phyloP scores from a whole-genome alignment of 2,329 filamentous ascomycete genomes.

The Venturia pyrina region DNA sequence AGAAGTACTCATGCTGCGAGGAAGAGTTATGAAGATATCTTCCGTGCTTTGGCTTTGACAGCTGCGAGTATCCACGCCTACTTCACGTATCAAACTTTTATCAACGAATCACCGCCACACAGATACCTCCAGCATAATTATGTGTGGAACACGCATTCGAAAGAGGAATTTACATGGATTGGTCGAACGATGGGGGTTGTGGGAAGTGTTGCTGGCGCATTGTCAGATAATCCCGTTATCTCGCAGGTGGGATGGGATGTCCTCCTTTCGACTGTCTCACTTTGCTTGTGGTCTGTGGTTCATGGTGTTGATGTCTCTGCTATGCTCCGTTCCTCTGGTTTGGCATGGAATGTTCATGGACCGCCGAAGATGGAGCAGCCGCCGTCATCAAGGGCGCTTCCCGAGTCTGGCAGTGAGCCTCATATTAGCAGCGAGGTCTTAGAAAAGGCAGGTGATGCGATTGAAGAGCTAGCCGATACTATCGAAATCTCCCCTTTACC shows the following conservation, averaged over 20 bases:
- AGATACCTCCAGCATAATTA: slow-evolving; percentile 21
- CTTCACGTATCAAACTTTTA: neutral
- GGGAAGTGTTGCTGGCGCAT: slow-evolving; percentile 38
- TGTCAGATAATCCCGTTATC: slow-evolving; percentile 48
- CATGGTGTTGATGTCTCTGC: slow-evolving; percentile 41
- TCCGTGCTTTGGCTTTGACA: neutral
- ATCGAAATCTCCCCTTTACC: neutral
- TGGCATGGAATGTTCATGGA: slow-evolving; percentile 20
- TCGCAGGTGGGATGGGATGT: slow-evolving; percentile 50
- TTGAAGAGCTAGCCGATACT: neutral
- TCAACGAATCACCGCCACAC: slow-evolving; percentile 2
- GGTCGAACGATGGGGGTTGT: slow-evolving; percentile 38
- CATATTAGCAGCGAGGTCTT: neutral
- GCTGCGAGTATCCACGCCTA: neutral
- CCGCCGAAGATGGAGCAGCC: too few relatives aligned
- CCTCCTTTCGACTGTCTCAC: slow-evolving; percentile 41
- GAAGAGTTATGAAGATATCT: slow-evolving; percentile 8
- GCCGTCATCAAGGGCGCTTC: neutral
- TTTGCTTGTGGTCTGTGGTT: slow-evolving; percentile 50
- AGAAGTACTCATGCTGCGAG: neutral
- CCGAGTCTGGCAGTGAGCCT: neutral
- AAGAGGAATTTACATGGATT: slow-evolving; percentile 33
- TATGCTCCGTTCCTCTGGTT: slow-evolving; percentile 33
- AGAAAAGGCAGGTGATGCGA: neutral
- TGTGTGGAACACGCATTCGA: slow-evolving; percentile 33